phyloP scores from a whole-genome alignment of 495 filamentous ascomycete species.

The Pyrenula massariospora region DNA sequence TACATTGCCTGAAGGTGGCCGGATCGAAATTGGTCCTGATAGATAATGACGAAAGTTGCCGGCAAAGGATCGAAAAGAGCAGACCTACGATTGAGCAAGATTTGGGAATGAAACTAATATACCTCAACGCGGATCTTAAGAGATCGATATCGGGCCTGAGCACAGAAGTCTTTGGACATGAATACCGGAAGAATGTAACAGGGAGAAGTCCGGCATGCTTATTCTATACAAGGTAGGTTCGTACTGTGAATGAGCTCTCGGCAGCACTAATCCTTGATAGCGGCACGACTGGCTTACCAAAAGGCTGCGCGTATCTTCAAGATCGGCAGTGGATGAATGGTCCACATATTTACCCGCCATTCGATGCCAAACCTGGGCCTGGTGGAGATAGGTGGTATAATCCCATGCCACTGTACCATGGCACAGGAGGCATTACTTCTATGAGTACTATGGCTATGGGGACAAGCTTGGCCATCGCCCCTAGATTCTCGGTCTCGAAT shows the following conservation, averaged over 20 bases:
- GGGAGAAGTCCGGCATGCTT: conserved; percentile 43
- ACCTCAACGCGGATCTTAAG: conserved; percentile 34
- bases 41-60: conserved; percentile 47
- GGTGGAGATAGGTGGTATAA: conserved; percentile 55
- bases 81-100: conserved; percentile 31
- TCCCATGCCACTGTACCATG: conserved; percentile 77
- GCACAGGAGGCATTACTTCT: conserved; percentile 50
- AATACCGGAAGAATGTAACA: conserved; percentile 31
- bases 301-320: conserved; percentile 45
- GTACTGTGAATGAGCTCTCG: conserved; percentile 18
- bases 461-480: conserved; percentile 52
- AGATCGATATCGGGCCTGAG: conserved; percentile 34
- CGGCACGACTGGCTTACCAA: conserved; percentile 56
- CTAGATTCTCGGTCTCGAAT: conserved; percentile 53
- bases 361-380: conserved; percentile 23
- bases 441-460: conserved; percentile 45
- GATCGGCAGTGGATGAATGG: conserved; percentile 18
- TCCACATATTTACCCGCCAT: conserved; percentile 3
- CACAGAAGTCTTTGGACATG: conserved; percentile 34
- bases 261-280: conserved; percentile 5
- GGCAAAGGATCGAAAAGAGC: conserved; percentile 42
- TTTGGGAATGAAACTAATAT: conserved; percentile 40
- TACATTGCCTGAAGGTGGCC: conserved; percentile 57
- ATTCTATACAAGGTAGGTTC: conserved; percentile 45
- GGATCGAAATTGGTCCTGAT: conserved; percentile 50